Evolutionary conservation across 1,284 basidiomycete species (phyloP).

Genomic region (Trametes hirsuta): DNA sequence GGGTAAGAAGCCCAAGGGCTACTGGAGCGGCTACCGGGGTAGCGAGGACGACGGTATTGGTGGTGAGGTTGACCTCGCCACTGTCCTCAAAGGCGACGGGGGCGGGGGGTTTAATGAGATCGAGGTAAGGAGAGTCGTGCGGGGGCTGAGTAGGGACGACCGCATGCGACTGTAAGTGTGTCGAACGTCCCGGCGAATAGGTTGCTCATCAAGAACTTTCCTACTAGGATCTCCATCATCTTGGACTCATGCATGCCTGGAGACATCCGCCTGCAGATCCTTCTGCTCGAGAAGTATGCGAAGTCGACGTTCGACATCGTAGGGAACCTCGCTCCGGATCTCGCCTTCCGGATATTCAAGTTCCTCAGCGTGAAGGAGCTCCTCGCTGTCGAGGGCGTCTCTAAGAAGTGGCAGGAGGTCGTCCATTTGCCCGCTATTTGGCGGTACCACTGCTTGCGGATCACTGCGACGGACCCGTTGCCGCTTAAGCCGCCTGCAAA

Average conservation of each 20-base stretch:
- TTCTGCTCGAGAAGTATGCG: conserved; percentile 81
- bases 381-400: conserved; percentile 63
- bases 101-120: conserved; percentile 65
- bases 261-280: conserved; percentile 77
- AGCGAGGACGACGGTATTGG: conserved; percentile 42
- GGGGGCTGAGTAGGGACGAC: conserved; percentile 63
- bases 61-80: conserved; percentile 48
- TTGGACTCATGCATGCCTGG: conserved; percentile 73
- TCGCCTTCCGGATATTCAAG: conserved; percentile 70
- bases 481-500: conserved; percentile 61
- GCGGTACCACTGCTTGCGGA: conserved; percentile 73
- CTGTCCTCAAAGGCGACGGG: conserved; percentile 53
- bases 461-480: conserved; percentile 77
- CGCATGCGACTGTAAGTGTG: conserved; percentile 70
- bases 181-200: neutral
- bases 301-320: conserved; percentile 83
- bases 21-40: conserved; percentile 66
- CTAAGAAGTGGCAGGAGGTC: conserved; percentile 73
- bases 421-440: conserved; percentile 77
- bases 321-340: conserved; percentile 67
- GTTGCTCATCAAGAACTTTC: neutral
- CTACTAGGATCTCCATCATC: conserved; percentile 41
- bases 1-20: conserved; percentile 56
- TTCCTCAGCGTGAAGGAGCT: conserved; percentile 69
- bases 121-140: conserved; percentile 66